These are phyloP conservation scores for Globisporangium barbulae DNA, from an alignment of 352 stramenopile species.

Conservation along the genomic window DNA sequence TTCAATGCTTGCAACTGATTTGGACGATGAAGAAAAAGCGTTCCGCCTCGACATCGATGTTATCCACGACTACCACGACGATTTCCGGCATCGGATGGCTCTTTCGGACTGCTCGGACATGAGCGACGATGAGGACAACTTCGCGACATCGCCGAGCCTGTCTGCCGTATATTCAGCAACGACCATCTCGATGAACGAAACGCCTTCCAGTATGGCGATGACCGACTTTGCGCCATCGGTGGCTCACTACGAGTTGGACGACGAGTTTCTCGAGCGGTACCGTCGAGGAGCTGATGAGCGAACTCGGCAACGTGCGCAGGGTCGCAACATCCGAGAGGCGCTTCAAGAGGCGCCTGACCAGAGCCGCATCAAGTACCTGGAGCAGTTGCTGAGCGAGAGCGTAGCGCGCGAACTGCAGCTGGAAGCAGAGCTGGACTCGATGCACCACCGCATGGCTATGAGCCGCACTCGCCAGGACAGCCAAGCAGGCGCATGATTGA, in stretches of 20 bases:
- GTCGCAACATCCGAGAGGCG: slow-evolving; percentile 72
- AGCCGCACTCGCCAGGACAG: slow-evolving; percentile 18
- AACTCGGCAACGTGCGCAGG: slow-evolving; percentile 73
- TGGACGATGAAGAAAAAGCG: slow-evolving; percentile 63
- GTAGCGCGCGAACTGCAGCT: slow-evolving; percentile 81
- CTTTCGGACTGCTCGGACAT: slow-evolving; percentile 81
- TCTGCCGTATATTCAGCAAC: slow-evolving; percentile 26
- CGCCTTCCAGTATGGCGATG: slow-evolving; percentile 17
- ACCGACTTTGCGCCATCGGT: slow-evolving; percentile 26
- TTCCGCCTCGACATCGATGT: slow-evolving; percentile 75
- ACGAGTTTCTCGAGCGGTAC: slow-evolving; percentile 52
- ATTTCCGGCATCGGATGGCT: slow-evolving; percentile 54
- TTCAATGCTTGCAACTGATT: slow-evolving; percentile 31
- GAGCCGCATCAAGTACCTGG: slow-evolving; percentile 85
- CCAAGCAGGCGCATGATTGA: slow-evolving; percentile 17
- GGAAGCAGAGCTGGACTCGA: slow-evolving; percentile 70
- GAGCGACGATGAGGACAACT: slow-evolving; percentile 73
- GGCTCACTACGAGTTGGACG: slow-evolving; percentile 30
- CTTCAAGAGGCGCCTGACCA: slow-evolving; percentile 73
- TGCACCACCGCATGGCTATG: slow-evolving; percentile 43
- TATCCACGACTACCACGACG: slow-evolving; percentile 75
- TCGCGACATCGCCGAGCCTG: slow-evolving; percentile 31
- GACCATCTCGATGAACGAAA: slow-evolving; percentile 27
- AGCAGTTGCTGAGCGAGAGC: slow-evolving; percentile 81
- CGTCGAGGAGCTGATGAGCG: slow-evolving; percentile 62